phyloP scores from a whole-genome alignment of 2,329 filamentous ascomycete genomes.

The Fusarium ambrosium region DNA sequence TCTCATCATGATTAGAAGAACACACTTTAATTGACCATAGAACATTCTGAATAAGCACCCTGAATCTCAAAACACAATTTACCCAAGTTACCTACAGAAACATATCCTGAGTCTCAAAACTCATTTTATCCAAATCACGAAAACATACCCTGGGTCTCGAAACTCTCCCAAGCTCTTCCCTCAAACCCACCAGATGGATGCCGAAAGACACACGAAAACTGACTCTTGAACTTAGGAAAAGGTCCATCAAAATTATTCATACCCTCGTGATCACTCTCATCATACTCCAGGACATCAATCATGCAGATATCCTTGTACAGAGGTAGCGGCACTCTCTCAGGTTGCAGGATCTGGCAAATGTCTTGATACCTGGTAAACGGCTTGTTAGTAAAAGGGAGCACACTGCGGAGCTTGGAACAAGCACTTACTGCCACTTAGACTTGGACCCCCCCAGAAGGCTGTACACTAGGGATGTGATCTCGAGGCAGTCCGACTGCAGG shows the following conservation, averaged over 20 bases:
- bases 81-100: too few species aligned
- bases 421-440: constrained; percentile 26
- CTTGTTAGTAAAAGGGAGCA: constrained; percentile 10
- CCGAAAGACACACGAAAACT: neutral
- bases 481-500: constrained; percentile 19
- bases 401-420: neutral
- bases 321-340: neutral
- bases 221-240: neutral
- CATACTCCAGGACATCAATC: constrained; percentile 19
- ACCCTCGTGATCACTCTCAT: constrained; percentile 19
- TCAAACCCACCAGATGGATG: neutral
- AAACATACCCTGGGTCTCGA: neutral
- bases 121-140: neutral
- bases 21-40: neutral
- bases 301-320: constrained; percentile 15
- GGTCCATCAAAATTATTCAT: neutral
- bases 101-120: neutral
- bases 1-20: neutral
- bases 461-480: constrained; percentile 28
- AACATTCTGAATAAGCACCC: neutral
- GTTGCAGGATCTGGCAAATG: constrained; percentile 18
- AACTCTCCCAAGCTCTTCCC: neutral
- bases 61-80: neutral
- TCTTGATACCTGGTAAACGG: constrained; percentile 7
- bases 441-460: constrained; percentile 17